Base-by-base conservation (phyloP, 495 filamentous ascomycete genomes). In the Neurospora sp. region DNA sequence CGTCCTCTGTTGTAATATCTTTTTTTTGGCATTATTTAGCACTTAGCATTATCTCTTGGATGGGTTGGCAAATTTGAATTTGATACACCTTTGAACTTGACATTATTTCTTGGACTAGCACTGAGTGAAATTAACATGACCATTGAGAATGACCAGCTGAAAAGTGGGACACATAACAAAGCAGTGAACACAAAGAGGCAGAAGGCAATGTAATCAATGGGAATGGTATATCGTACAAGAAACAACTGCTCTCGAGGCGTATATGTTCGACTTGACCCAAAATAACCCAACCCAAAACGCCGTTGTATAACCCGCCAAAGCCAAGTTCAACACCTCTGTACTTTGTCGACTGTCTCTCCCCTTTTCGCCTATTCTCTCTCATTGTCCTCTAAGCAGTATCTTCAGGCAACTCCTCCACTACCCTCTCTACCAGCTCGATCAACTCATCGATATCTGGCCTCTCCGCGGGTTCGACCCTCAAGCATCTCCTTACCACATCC, bases 391-490 rank as follows among this genome's bases (percentile, higher is more conserved):
- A 66, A 66, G 14, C 54, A 1, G 54, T 90, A 76, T 96, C 93
- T 16, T 92, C 91, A 4, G 93, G 92, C 76, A 96, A 79, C 76
- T 87, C 85, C 23, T 86, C 89, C 76, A 98, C 89, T 9, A 93
- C 91, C 69, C 86, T 83, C 84, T 94, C 89, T 46, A 97, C 90
- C 80, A 94, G 87, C 72, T 85, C 83, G 78, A 97, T 97, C 83
- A 99, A 79, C 85, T 97, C 92, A 75, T 93, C 90, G 75, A 99
- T 92, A 83, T 96, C 92, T 12, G 96, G 96, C 74, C 96, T 86
- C 78, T 99, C 96, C 11, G 85, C 89, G 37, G 96, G 92, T 84
- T 99, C 96, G n/a, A 99, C 94, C 81, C 87, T 90, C 80, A 99
- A 83, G 82, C 96, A 99, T 79, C 87, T 90, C 83, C 94, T 85